Evolutionary conservation across 169 alveolate genomes (phyloP), one percentile per base, ranked within the genome.

Genomic region (Eimeria brunetti): DNA sequence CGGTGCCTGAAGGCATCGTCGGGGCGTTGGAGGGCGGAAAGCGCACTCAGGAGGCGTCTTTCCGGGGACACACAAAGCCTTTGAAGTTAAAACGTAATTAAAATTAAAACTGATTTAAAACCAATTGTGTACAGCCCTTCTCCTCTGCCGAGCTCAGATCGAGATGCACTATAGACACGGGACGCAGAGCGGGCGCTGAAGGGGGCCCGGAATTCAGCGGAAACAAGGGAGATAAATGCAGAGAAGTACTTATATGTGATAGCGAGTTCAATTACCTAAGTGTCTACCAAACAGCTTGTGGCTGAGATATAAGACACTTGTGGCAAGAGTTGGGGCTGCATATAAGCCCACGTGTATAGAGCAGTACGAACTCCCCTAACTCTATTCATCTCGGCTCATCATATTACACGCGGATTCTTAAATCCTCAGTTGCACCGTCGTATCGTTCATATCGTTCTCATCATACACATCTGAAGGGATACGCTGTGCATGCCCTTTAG

Each of bases 1-100:
- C 88, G 62, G 41, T 16, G n/a, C n/a, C 88, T 36, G 88, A 78
- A 44, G 88, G 69, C 88, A 78, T 78, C 67, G 60, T 51, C 88
- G 36, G 88, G 67, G 58, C 3, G 33, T 9, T 24, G 53, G 69
- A 9, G 20, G 56, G 69, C 24, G 86, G 51, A 41, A 22, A 18
- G 69, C 60, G 41, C 41, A 1, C 75, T 24, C 75, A 64, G 75
- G 75, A 64, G 41, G 41, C 88, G 88, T 49, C 62, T 33, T 78
- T n/a, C 56, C 49, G 44, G 44, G 88, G 69, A 49, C 64, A 44
- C 88, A 49, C 69, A 46, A 64, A 1, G 41, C 1, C 12, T n/a
- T 64, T 6, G n/a, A 8, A n/a, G n/a, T 0, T 6, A n/a, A 64
- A 64, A n/a, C 41, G 41, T 27, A 20, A 11, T n/a, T 64, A n/a